Conservation (phyloP, 352 stramenopile genomes). For the Phytophthora pistaciae region DNA sequence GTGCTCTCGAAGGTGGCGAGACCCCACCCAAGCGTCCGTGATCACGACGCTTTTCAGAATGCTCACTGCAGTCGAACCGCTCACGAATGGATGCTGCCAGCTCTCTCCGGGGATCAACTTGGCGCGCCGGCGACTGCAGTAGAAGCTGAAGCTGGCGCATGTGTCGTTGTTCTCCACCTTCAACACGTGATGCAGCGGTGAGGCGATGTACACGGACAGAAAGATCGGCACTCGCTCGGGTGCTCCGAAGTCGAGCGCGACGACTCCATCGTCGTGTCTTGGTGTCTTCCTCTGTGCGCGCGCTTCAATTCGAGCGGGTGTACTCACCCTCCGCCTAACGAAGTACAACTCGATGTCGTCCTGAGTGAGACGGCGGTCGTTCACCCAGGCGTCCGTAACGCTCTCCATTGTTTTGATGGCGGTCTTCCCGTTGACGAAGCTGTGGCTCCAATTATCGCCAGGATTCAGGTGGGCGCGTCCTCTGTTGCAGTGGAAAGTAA, state of each 20-base stretch:
- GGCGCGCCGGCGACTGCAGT: neutral
- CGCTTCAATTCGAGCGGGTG: neutral
- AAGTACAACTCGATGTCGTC: neutral
- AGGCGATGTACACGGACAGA: neutral
- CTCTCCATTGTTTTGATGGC: neutral
- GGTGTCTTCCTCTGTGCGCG: neutral
- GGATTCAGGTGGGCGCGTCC: neutral
- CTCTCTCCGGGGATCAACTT: neutral
- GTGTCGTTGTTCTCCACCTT: neutral
- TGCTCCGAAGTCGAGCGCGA: neutral
- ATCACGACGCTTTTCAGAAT: neutral
- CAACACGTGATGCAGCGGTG: neutral
- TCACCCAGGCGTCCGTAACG: neutral
- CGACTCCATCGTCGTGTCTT: neutral
- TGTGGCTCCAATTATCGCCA: neutral
- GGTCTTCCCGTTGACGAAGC: neutral
- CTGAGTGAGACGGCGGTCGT: neutral
- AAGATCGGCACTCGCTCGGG: neutral
- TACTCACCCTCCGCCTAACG: neutral
- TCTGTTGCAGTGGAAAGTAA: neutral
- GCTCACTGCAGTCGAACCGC: neutral
- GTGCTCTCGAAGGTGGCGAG: neutral
- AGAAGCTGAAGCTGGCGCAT: neutral
- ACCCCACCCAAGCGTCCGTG: neutral
- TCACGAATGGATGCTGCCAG: neutral